Evolutionary conservation across 768 basidiomycete species (phyloP).

Genomic region (Rubroboletus satanas): DNA sequence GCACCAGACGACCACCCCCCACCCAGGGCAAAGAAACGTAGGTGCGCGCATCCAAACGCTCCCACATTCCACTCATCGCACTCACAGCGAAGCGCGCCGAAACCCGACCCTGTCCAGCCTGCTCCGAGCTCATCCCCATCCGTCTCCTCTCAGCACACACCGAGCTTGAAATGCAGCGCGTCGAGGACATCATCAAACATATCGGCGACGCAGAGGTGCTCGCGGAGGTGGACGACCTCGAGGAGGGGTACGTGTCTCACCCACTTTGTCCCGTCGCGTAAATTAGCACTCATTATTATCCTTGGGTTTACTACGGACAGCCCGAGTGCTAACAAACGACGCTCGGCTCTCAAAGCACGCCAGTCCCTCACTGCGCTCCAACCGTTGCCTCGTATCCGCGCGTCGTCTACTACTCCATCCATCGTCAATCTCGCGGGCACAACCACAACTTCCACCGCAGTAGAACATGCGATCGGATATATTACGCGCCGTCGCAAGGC

Average conservation of each 20-base stretch:
- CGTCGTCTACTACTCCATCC: constrained; percentile 14
- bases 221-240: constrained; percentile 44
- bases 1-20: constrained; percentile 26
- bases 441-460: constrained; percentile 29
- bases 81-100: constrained; percentile 64
- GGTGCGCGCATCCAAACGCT: constrained; percentile 17
- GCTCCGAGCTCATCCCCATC: constrained; percentile 66
- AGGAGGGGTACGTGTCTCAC: constrained; percentile 47
- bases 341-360: constrained; percentile 45
- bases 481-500: constrained; percentile 69
- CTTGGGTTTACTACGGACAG: constrained; percentile 28
- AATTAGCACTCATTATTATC: constrained; percentile 31
- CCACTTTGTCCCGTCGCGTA: background rate
- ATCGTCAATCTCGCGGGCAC: constrained; percentile 14
- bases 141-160: constrained; percentile 65
- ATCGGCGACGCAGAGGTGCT: constrained; percentile 60
- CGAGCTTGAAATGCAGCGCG: constrained; percentile 61
- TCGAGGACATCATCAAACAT: constrained; percentile 61
- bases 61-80: background rate
- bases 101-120: constrained; percentile 71
- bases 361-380: constrained; percentile 33
- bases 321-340: constrained; percentile 26
- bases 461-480: constrained; percentile 53
- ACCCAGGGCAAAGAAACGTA: constrained; percentile 48
- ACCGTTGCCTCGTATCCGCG: constrained; percentile 24